Evolutionary conservation across 202 grass and related monocot genomes (phyloP), one percentile per base, ranked within the genome.

Genomic region (Saccharum hybrid): DNA sequence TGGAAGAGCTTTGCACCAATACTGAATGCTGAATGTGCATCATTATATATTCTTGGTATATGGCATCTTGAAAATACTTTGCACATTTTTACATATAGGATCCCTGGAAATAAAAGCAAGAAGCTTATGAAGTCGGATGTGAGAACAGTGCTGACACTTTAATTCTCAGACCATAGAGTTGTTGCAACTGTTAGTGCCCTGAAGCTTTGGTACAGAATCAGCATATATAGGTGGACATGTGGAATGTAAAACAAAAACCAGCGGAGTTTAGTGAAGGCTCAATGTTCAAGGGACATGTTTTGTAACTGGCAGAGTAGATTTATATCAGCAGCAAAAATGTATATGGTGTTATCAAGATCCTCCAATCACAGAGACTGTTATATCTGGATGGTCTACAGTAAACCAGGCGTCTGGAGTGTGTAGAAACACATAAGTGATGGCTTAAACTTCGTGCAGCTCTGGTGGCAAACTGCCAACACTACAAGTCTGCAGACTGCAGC

Each of bases 381-480:
- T 64, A 46, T 65, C 23, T 78, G 59, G n/a, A 63, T 54, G n/a
- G 42, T 0, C 42, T 72, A 31, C 31, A 66, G 30, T 10, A n/a
- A 63, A 36, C 11, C 23, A 43, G 69, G 48, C 19, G 1, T 18
- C 31, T 86, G 61, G 68, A 74, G 57, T 8, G 66, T 22, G 56
- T 60, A 59, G 45, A 18, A 86, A 43, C 60, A 60, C n/a, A 10
- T 60, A 63, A 73, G 43, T 59, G 60, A 66, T 46, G 56, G 23
- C 63, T 59, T 41, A 12, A 68, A 72, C 6, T 82, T 46, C 41
- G 26, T 66, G 36, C 45, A 74, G 40, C 4, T 80, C 38, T 86
- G 6, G 23, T 68, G 36, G 59, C 76, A 54, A 28, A 36, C 51
- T 54, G 51, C 6, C 52, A 56, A 56, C 52, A 56, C 52, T 57